Base-by-base conservation (phyloP, 1,139 yeast species). In the Arxiozyma slooffiae region DNA sequence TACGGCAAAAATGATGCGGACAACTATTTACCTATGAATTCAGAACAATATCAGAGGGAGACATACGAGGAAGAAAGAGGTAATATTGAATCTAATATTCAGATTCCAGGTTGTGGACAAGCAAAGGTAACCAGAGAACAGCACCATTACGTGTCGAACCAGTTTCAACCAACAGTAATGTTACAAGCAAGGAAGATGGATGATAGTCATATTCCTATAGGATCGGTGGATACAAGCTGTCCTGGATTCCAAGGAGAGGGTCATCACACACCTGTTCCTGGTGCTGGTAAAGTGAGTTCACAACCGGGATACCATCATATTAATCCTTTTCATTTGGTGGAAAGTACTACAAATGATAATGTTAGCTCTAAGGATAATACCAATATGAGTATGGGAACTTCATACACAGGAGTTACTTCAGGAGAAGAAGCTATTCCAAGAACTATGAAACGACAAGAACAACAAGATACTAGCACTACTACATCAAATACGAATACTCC, bases 21-120 rank as follows among this genome's bases (percentile, higher is more conserved):
- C n/a, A 30, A 30, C n/a, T 30, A 30, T 11, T 14, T 14, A 30
- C n/a, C 36, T 14, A 30, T 30, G 36, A n/a, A 30, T 30, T 30
- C 36, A 30, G n/a, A 11, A 22, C 37, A 44, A 21, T 50, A 46
- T 38, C 14, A 47, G 11, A 53, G 51, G 20, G 56, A 53, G 24
- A 41, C 48, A 8, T 48, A 47, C 18, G 51, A 48, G 4, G 24
- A 41, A 21, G 45, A 50, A 8, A 38, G 24, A 16, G 46, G 34
- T 18, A 48, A 47, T 9, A 37, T 26, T 7, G 43, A 41, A 8
- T 20, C 47, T 50, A 1, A 52, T 53, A 3, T 18, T 18, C n/a
- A 24, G 37, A 55, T 55, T 18, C 58, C 57, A 23, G 58, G 58
- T 2, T 56, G 58, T 48, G 58, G 58, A 16, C 39, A 40, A 16